These are phyloP conservation scores for Pichia sp. DNA, from an alignment of 1,139 yeast species.

Conservation along the genomic window DNA sequence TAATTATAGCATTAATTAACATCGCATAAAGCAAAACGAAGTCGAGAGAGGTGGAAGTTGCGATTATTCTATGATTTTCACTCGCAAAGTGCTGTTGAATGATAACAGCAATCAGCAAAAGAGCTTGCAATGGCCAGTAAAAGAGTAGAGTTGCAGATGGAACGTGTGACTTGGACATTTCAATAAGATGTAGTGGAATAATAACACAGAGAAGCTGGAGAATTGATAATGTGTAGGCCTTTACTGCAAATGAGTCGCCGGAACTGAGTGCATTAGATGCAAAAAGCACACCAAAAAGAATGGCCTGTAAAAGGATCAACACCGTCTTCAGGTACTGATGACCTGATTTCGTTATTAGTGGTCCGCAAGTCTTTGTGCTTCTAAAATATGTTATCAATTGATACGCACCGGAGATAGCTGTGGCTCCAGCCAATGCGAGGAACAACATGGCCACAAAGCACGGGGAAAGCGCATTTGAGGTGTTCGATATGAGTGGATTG, in stretches of 20 bases:
- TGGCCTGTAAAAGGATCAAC: slow-evolving; percentile 11
- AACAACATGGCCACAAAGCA: slow-evolving; percentile 38
- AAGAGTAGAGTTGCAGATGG: slow-evolving; percentile 32
- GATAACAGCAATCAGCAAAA: slow-evolving; percentile 25
- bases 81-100: slow-evolving; percentile 24
- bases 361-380: slow-evolving; percentile 19
- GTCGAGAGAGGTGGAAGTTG: slow-evolving; percentile 15
- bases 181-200: slow-evolving; percentile 38
- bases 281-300: slow-evolving; percentile 6
- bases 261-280: not conserved
- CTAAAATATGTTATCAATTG: slow-evolving; percentile 23
- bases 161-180: slow-evolving; percentile 29
- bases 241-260: slow-evolving; percentile 20
- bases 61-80: slow-evolving; percentile 13
- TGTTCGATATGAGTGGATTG: slow-evolving; percentile 7
- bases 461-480: slow-evolving; percentile 49
- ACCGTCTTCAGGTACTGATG: slow-evolving; percentile 14
- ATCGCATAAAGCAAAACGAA: slow-evolving; percentile 17
- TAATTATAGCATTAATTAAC: slow-evolving; percentile 28
- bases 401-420: slow-evolving; percentile 26
- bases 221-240: slow-evolving; percentile 23
- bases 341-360: slow-evolving; percentile 12
- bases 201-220: slow-evolving; percentile 23
- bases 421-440: slow-evolving; percentile 19
- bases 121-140: slow-evolving; percentile 36